These are phyloP conservation scores for Phytophthora pluvialis DNA, from an alignment of 352 stramenopile genomes.

Conservation along the genomic window DNA sequence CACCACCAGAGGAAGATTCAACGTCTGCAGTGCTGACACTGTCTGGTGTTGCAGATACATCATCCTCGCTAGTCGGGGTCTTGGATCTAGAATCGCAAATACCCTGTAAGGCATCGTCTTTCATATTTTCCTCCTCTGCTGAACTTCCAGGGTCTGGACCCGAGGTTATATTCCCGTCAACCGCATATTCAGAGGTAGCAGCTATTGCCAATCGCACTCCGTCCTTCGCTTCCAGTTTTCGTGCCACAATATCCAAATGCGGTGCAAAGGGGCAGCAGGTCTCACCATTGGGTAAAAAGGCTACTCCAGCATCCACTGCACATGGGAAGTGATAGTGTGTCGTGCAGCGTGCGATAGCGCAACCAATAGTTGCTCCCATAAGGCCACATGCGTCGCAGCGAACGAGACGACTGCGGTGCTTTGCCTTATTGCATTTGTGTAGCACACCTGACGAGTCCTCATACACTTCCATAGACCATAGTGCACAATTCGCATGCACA, in stretches of 20 bases:
- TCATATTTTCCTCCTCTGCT: slow-evolving; percentile 16
- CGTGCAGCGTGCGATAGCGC: slow-evolving; percentile 83
- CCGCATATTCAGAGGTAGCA: background rate
- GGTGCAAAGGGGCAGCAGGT: slow-evolving; percentile 63
- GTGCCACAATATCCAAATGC: slow-evolving; percentile 62
- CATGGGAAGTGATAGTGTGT: slow-evolving; percentile 95
- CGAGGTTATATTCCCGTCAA: slow-evolving; percentile 4
- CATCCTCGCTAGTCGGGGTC: background rate
- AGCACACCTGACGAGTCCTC: slow-evolving; percentile 77
- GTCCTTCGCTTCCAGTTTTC: slow-evolving; percentile 27
- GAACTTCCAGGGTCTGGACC: background rate
- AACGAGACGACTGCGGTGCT: slow-evolving; percentile 86
- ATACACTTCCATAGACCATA: slow-evolving; percentile 94
- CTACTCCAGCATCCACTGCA: slow-evolving; percentile 76
- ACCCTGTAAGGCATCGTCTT: slow-evolving; percentile 1
- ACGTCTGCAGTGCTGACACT: background rate
- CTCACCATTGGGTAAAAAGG: slow-evolving; percentile 73
- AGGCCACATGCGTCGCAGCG: slow-evolving; percentile 92
- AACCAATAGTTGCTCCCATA: slow-evolving; percentile 93
- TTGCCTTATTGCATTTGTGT: slow-evolving; percentile 89
- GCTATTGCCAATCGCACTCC: slow-evolving; percentile 4
- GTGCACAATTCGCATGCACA: slow-evolving; percentile 93
- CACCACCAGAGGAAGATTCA: slow-evolving; percentile 1
- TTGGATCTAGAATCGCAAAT: slow-evolving; percentile 1
- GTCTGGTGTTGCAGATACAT: slow-evolving; percentile 9